Evolutionary conservation across 208 protist species (phyloP).

Genomic region (Porcisia deanei): DNA sequence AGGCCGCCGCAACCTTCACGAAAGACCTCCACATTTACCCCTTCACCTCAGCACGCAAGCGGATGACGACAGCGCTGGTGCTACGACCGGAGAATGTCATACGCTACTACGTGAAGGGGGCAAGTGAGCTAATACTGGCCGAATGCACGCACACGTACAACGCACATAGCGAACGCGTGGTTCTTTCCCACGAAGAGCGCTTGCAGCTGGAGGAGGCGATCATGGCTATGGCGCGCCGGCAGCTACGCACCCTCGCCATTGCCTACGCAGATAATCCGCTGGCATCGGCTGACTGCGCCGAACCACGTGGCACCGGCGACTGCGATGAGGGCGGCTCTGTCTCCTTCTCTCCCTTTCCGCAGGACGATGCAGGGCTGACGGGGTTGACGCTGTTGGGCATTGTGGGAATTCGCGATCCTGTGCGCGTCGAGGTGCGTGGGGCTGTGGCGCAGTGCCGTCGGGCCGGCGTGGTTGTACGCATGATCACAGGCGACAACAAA

Average conservation of each 20-base stretch:
- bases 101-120: constrained; percentile 69
- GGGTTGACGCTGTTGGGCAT: constrained; percentile 61
- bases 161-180: constrained; percentile 28
- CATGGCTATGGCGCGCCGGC: constrained; percentile 42
- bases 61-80: constrained; percentile 64
- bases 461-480: constrained; percentile 95
- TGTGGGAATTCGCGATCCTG: constrained; percentile 94
- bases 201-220: constrained; percentile 48
- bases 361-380: constrained; percentile 10
- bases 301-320: neutral
- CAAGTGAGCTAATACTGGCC: constrained; percentile 64
- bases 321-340: constrained; percentile 44
- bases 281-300: neutral
- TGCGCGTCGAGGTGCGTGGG: constrained; percentile 92
- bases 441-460: constrained; percentile 87
- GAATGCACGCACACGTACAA: constrained; percentile 45
- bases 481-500: constrained; percentile 96
- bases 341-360: constrained; percentile 44
- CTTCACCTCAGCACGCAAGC: constrained; percentile 82
- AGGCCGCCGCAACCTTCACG: constrained; percentile 19
- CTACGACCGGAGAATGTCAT: constrained; percentile 39
- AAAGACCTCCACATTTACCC: constrained; percentile 52
- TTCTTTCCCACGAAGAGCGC: constrained; percentile 40
- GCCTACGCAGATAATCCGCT: constrained; percentile 51
- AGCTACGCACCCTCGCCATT: constrained; percentile 76